phyloP scores from a whole-genome alignment of 129 eudicot genomes.

The Flaveria brownii region DNA sequence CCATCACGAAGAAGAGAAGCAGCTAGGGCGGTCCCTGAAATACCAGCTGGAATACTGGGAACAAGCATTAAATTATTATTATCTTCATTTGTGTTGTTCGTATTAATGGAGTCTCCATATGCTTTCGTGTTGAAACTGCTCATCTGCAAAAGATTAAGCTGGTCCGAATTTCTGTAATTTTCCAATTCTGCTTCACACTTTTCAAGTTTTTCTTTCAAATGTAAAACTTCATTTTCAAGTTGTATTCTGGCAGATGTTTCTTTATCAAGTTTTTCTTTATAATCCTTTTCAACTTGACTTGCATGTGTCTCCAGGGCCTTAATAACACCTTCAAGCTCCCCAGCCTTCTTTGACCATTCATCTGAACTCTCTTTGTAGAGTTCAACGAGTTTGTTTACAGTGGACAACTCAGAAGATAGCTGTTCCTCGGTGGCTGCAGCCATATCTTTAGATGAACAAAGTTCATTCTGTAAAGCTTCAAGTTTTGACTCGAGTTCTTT shows the following conservation, averaged over 20 bases:
- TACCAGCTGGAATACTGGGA: constrained; percentile 70
- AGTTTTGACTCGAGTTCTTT: constrained; percentile 71
- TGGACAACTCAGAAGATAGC: constrained; percentile 68
- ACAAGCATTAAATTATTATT: constrained; percentile 52
- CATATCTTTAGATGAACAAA: constrained; percentile 62
- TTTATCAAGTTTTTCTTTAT: constrained; percentile 74
- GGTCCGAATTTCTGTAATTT: constrained; percentile 50
- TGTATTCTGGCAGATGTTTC: constrained; percentile 59
- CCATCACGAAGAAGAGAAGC: constrained; percentile 97
- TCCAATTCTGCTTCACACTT: constrained; percentile 65
- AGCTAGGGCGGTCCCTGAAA: constrained; percentile 96
- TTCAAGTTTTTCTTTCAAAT: constrained; percentile 63
- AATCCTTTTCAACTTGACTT: constrained; percentile 76
- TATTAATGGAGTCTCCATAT: constrained; percentile 33
- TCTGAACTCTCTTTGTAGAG: constrained; percentile 88
- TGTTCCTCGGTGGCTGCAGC: constrained; percentile 71
- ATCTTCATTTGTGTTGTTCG: constrained; percentile 32
- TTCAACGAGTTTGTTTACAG: constrained; percentile 81
- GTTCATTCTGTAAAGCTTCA: constrained; percentile 62
- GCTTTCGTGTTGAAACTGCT: constrained; percentile 48
- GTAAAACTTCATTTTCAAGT: constrained; percentile 53
- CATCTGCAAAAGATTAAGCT: constrained; percentile 55
- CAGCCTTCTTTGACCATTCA: constrained; percentile 97
- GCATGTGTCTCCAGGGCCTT: constrained; percentile 88
- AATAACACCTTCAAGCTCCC: constrained; percentile 96